Percentiles rank a stretch among this genome's conserved stretches.
Evolutionary conservation across 805 yeast species (phyloP).

Genomic region (Suhomyces canberraensis): DNA sequence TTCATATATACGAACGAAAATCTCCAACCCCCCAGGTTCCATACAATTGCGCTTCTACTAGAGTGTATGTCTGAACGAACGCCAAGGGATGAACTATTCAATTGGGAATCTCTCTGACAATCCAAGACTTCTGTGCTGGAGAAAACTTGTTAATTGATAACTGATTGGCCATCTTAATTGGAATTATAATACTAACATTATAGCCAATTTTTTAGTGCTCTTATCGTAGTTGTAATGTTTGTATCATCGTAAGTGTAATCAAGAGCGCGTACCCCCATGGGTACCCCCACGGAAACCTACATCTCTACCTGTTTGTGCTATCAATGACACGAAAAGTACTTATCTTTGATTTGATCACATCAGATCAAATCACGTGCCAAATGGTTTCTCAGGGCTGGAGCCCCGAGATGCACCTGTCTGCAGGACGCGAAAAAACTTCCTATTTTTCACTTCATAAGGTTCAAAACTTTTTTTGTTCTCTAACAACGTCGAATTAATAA

Average conservation of each 20-base stretch:
- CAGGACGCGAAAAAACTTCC: conserved; percentile 5
- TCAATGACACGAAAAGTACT: too few species aligned
- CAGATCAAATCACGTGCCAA: conserved; percentile 2
- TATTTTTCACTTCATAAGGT: conserved; percentile 4
- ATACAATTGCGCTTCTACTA: too few species aligned
- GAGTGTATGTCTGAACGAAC: too few species aligned
- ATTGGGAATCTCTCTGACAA: conserved; percentile 40
- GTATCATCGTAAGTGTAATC: too few species aligned
- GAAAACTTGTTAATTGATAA: conserved; percentile 19
- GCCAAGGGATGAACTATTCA: conserved; percentile 29
- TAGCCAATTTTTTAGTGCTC: too few species aligned
- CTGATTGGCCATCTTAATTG: conserved; percentile 10
- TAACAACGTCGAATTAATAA: conserved; percentile 36
- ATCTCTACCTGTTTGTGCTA: too few species aligned
- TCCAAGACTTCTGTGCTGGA: conserved; percentile 16
- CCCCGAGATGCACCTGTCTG: conserved; percentile 3
- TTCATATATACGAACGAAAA: too few species aligned
- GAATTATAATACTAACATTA: conserved; percentile 4
- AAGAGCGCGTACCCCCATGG: too few species aligned
- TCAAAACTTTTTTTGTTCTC: conserved; percentile 10
- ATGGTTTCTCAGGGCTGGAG: conserved; percentile 4
- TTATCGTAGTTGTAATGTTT: too few species aligned
- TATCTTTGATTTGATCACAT: too few species aligned
- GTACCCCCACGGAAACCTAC: too few species aligned
- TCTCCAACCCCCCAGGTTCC: too few species aligned